Percentiles rank a stretch among this genome's conserved stretches.
phyloP scores from a whole-genome alignment of 495 filamentous ascomycete genomes.

The Neurospora sp. region DNA sequence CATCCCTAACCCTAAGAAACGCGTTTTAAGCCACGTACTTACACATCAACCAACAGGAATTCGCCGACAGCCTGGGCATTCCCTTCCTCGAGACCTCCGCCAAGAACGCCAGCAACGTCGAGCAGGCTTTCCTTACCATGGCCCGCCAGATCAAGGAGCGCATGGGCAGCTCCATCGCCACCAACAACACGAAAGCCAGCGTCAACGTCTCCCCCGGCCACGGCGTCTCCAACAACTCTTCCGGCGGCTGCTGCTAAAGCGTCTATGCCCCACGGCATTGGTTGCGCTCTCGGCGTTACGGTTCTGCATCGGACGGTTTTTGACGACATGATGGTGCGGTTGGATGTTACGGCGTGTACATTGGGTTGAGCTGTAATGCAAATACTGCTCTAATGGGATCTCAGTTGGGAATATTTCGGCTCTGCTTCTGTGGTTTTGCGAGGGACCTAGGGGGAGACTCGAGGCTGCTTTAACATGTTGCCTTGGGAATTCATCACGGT shows the following conservation, averaged over 20 bases:
- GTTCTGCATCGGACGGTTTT: constrained; percentile 22
- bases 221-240: constrained; percentile 84
- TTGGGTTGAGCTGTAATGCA: constrained; percentile 9
- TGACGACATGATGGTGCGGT: constrained; percentile 8
- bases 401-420: background rate
- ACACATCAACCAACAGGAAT: constrained; percentile 55
- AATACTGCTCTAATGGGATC: background rate
- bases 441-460: background rate
- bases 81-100: constrained; percentile 99
- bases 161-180: constrained; percentile 90
- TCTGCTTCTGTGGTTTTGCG: background rate
- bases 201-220: constrained; percentile 91
- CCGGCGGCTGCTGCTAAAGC: constrained; percentile 86
- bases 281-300: constrained; percentile 14
- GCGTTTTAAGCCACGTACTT: constrained; percentile 1
- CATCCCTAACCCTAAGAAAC: background rate
- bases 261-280: background rate
- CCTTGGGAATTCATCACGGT: background rate
- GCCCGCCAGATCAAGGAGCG: constrained; percentile 99
- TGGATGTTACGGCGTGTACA: constrained; percentile 12
- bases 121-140: constrained; percentile 99
- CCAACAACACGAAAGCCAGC: constrained; percentile 96
- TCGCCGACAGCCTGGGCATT: constrained; percentile 96
- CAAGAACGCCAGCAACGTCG: constrained; percentile 98
- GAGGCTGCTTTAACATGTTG: background rate